phyloP scores from a whole-genome alignment of 2,329 filamentous ascomycete genomes.

The Stagonosporopsis cucurbitacearum region DNA sequence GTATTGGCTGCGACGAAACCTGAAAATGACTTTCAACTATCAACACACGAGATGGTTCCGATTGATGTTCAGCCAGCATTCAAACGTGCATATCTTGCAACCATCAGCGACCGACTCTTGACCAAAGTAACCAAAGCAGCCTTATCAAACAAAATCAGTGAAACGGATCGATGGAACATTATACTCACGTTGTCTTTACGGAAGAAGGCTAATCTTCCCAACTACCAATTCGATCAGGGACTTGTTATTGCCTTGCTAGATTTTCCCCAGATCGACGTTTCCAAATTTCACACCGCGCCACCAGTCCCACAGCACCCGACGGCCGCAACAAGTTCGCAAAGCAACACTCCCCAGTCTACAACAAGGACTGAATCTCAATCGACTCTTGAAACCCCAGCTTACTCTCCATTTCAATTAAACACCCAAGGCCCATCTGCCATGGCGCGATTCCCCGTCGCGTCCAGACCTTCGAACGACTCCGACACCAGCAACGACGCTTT shows the following conservation, averaged over 20 bases:
- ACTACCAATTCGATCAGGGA: slow-evolving; percentile 36
- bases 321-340: background rate
- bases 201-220: slow-evolving; percentile 22
- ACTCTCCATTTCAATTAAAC: slow-evolving; percentile 28
- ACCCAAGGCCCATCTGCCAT: slow-evolving; percentile 3
- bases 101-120: slow-evolving; percentile 36
- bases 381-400: background rate
- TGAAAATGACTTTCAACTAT: slow-evolving; percentile 29
- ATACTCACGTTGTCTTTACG: slow-evolving; percentile 29
- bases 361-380: background rate
- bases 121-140: slow-evolving; percentile 23
- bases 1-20: slow-evolving; percentile 30
- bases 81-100: slow-evolving; percentile 34
- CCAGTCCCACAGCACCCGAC: background rate
- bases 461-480: background rate
- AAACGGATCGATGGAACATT: slow-evolving; percentile 34
- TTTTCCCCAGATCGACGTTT: background rate
- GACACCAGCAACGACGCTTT: slow-evolving; percentile 22
- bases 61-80: slow-evolving; percentile 31
- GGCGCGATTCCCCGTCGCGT: background rate
- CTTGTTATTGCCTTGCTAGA: slow-evolving; percentile 36
- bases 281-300: background rate
- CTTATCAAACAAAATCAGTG: slow-evolving; percentile 20
- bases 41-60: slow-evolving; percentile 33
- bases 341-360: background rate